Base-by-base conservation (phyloP, 2,329 filamentous ascomycete genomes). In the Penicillium sp. region DNA sequence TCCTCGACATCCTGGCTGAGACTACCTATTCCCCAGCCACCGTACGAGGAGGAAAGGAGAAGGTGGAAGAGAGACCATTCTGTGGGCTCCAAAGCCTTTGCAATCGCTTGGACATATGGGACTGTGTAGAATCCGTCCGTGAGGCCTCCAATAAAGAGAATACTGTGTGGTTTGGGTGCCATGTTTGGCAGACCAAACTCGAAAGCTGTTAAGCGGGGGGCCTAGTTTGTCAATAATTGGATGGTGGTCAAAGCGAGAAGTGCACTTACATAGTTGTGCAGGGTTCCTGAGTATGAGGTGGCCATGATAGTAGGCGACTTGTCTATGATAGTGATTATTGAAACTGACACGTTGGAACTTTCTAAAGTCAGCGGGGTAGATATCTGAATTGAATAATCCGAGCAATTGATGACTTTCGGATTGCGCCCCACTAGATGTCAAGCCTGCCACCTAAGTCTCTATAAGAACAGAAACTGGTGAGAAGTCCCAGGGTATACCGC, bases 91-190 rank as follows among this genome's bases (percentile, higher is more conserved):
- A 88, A 79, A 2, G 79, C 70, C 21, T 76, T 63, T 7, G 84
- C 82, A 55, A 89, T 77, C 6, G 76, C 69, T 49, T 79, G 71
- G 3, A 86, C 80, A 71, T 87, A 89, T 19, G 78, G 73, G 7
- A 87, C 84, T 6, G 82, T 85, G 59, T 81, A 79, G 56, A 86
- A 78, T 21, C 84, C 85, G 72, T 89, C 86, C 56, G 79, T 82
- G 46, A 89, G 79, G 44, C 87, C 87, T 62, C 84, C 86, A 56
- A 88, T 76, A 76, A 85, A 88, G 67, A 88, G 75, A 54, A 88
- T 75, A 30, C 81, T 84, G 73, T 86, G 71, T 47, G 71, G 73
- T 55, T 78, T 79, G 46, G 58, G 65, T 64, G 70, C 61, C 35
- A 69, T 47, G 49, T 60, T 51, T 19, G 67, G 56, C 13, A 66